Conservation (phyloP, 2,329 filamentous ascomycete genomes). For the Alternaria angustiovoidea region DNA sequence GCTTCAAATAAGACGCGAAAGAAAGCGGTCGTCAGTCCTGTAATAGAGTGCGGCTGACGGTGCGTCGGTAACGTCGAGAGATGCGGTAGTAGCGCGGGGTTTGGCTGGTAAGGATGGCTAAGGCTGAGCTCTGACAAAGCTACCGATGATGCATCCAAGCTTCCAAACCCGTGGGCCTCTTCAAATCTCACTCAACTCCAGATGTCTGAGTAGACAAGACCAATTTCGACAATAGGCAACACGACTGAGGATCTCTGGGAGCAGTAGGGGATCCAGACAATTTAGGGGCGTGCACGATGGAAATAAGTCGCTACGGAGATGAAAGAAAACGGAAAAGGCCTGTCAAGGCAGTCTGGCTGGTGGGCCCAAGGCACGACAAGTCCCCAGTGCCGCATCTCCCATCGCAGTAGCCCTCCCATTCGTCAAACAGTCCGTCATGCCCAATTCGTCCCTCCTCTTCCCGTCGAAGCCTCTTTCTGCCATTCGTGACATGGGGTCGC, state of each 20-base stretch:
- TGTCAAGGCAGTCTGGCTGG: constrained; percentile 5
- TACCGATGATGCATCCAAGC: constrained; percentile 1
- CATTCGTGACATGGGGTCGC: constrained; percentile 15
- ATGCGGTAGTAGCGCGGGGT: constrained; percentile 23
- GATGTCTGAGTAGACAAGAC: background rate
- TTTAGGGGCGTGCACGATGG: constrained; percentile 11
- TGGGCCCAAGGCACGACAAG: constrained; percentile 20
- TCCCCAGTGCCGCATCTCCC: constrained; percentile 19
- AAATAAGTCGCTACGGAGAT: constrained; percentile 3
- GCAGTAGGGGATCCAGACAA: constrained; percentile 4
- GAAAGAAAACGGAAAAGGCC: constrained; percentile 4
- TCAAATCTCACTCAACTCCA: background rate
- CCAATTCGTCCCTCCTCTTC: constrained; percentile 13
- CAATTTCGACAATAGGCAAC: background rate
- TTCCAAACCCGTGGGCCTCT: constrained; percentile 5
- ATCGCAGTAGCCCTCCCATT: constrained; percentile 16
- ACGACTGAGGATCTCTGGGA: background rate
- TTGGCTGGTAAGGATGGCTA: constrained; percentile 21
- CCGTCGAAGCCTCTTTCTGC: constrained; percentile 12
- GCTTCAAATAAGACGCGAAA: constrained; percentile 10
- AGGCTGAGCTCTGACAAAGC: constrained; percentile 17
- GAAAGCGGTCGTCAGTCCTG: constrained; percentile 10
- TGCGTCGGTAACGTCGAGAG: constrained; percentile 13
- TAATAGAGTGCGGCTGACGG: constrained; percentile 25
- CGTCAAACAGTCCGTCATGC: constrained; percentile 12